Base-by-base conservation (phyloP, 2,329 filamentous ascomycete species). In the Apiospora hydei region DNA sequence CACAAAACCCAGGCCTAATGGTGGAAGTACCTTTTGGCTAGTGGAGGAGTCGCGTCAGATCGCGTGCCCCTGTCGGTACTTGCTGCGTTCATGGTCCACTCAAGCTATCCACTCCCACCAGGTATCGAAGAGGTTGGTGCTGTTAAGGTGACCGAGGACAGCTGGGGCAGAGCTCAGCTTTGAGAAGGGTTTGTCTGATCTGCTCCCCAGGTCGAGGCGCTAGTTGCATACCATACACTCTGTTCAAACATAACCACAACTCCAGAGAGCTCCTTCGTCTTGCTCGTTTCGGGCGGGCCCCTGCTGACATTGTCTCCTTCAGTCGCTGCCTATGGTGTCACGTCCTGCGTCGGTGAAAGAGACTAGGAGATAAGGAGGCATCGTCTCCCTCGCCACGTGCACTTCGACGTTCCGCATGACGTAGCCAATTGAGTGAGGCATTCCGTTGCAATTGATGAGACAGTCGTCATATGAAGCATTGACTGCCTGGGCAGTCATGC, bases 61-160 rank as follows among this genome's bases (percentile, higher is more conserved):
- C 53, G 30, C 14, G 30, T 61, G 11, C 30, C 53, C 30, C 30
- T 61, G 53, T 61, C 53, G 53, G 53, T 61, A 61, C 53, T 61
- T 61, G 30, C 18, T 38, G 18, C 18, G 18, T 7, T 4, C 16
- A 5, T 18, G 14, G 16, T 1, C 51, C 51, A 57, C 51, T 10
- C 14, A 57, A 18, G 5, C 3, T 18, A 21, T 34, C 51, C 51
- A 57, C 26, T 24, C 51, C 34, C 51, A 5, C 26, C 6, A 57
- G 5, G 53, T 61, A 61, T 61, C 30, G 30, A 61, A 61, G 30
- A 38, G 26, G 51, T 51, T 24, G 51, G 51, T 3, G 16, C 51
- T 34, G 51, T 57, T 57, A 57, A 57, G 21, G 51, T 18, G 16
- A 57, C 26, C 16, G 51, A 34, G 51, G 26, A 57, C 26, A 18